phyloP scores from a whole-genome alignment of 1,284 basidiomycete genomes.

The Naganishia cerealis region DNA sequence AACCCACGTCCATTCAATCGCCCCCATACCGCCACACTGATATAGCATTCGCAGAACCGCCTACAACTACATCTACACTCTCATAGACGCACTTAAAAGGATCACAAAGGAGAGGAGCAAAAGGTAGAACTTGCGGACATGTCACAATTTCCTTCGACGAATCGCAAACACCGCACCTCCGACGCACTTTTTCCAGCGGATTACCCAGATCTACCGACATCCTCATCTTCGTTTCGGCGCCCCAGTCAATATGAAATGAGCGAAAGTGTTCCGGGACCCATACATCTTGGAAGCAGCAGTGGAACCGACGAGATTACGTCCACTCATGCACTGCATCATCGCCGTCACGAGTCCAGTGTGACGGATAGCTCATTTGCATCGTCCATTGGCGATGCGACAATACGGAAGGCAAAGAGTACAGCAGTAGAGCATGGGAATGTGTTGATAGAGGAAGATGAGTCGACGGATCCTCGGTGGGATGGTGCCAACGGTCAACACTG shows the following conservation, averaged over 20 bases:
- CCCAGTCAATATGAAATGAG: constrained; percentile 7
- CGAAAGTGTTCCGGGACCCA: neutral
- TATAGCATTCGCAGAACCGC: too few species aligned
- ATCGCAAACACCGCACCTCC: constrained; percentile 16
- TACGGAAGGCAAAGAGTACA: constrained; percentile 1
- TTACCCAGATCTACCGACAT: constrained; percentile 1
- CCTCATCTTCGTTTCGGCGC: neutral
- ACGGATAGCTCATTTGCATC: constrained; percentile 5
- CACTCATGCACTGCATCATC: neutral
- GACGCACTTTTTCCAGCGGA: constrained; percentile 10
- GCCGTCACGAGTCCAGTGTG: constrained; percentile 9
- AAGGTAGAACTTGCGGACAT: neutral
- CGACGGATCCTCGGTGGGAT: neutral
- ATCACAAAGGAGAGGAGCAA: neutral
- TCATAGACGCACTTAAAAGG: too few species aligned
- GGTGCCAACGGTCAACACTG: neutral
- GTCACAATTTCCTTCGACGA: neutral
- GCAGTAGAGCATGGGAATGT: neutral
- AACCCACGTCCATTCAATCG: neutral
- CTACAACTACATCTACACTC: too few species aligned
- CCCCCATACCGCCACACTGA: neutral
- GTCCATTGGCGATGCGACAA: neutral
- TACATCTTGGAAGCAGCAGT: neutral
- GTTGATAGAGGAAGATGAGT: constrained; percentile 13
- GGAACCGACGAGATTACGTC: neutral